Conservation (phyloP, 257 asterid genomes). For the Parsonsia alboflavescens region DNA sequence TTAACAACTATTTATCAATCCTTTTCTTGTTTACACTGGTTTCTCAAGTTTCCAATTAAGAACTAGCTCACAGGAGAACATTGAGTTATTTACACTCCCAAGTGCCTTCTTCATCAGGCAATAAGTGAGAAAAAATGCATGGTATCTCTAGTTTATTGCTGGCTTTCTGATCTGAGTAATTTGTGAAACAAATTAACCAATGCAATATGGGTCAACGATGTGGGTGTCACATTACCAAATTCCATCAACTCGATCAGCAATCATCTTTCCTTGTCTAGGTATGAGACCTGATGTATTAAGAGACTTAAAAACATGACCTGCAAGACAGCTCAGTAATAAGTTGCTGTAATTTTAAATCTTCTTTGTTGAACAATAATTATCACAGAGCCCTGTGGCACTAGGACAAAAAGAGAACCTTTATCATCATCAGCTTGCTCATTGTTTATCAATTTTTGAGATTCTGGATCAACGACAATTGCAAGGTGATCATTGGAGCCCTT, state of each 20-base stretch:
- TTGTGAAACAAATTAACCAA: neutral
- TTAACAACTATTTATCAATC: neutral
- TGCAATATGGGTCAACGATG: neutral
- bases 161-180: neutral
- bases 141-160: neutral
- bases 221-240: slow-evolving; percentile 54
- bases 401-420: slow-evolving; percentile 49
- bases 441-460: slow-evolving; percentile 57
- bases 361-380: neutral
- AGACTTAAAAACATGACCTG: slow-evolving; percentile 88
- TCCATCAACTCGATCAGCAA: slow-evolving; percentile 90
- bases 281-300: slow-evolving; percentile 71
- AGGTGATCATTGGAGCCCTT: slow-evolving; percentile 92
- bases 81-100: neutral
- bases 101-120: neutral
- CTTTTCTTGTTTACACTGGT: neutral
- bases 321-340: slow-evolving; percentile 19
- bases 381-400: neutral
- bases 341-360: neutral
- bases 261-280: slow-evolving; percentile 85
- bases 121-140: neutral
- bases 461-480: slow-evolving; percentile 76
- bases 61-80: neutral
- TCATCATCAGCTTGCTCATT: slow-evolving; percentile 63
- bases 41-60: neutral